Evolutionary conservation across 2,329 filamentous ascomycete species (phyloP).

Genomic region (Epichloe typhina): DNA sequence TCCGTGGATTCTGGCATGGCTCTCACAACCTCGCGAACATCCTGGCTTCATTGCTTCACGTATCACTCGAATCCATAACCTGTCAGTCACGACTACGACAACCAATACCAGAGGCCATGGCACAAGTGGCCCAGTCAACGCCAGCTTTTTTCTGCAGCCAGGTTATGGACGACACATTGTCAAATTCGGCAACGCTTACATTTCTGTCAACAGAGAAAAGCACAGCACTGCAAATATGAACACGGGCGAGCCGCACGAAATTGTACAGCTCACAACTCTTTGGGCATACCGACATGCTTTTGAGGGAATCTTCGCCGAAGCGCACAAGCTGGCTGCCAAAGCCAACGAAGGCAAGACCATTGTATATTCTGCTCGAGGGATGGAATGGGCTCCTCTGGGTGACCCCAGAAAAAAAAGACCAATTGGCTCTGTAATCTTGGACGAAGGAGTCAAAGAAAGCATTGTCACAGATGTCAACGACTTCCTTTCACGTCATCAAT

Average conservation of each 20-base stretch:
- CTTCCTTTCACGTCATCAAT: conserved; percentile 65
- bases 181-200: conserved; percentile 75
- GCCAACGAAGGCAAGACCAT: conserved; percentile 85
- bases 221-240: conserved; percentile 69
- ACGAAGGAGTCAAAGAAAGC: conserved; percentile 68
- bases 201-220: conserved; percentile 75
- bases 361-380: conserved; percentile 71
- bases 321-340: conserved; percentile 64
- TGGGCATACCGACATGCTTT: conserved; percentile 85
- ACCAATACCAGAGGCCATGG: conserved; percentile 48
- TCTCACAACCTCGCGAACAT: conserved; percentile 64
- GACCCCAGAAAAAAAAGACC: conserved; percentile 77
- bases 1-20: conserved; percentile 88
- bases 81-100: conserved; percentile 41
- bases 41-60: conserved; percentile 45
- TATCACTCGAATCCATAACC: conserved; percentile 46
- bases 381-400: conserved; percentile 76
- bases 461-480: conserved; percentile 72
- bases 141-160: conserved; percentile 78
- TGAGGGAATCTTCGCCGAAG: conserved; percentile 78
- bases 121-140: conserved; percentile 52
- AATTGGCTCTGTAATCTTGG: conserved; percentile 74
- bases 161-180: conserved; percentile 83
- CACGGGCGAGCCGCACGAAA: conserved; percentile 86
- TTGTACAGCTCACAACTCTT: conserved; percentile 79